phyloP scores from a whole-genome alignment of 495 filamentous ascomycete genomes.

The Hypoxylon fuscum region DNA sequence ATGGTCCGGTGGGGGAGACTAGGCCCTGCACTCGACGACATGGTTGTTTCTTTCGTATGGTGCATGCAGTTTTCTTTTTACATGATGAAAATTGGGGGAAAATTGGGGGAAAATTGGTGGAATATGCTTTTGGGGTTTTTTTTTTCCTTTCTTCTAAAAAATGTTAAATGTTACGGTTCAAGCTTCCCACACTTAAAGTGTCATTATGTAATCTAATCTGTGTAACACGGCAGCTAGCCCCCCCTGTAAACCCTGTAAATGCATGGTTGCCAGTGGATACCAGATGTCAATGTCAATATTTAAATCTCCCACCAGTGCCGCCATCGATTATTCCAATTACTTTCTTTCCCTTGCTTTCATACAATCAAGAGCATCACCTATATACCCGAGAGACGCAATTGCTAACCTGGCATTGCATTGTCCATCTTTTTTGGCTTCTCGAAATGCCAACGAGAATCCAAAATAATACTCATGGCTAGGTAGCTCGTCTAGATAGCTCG shows the following conservation, averaged over 20 bases:
- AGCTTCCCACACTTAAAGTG: no score
- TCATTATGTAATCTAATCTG: neutral
- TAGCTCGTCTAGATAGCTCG: neutral
- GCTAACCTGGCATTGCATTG: constrained; percentile 1
- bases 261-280: constrained; percentile 34
- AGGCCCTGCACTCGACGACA: constrained; percentile 44
- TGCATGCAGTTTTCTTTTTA: constrained; percentile 4
- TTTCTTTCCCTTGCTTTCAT: no score
- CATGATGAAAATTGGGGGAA: constrained; percentile 24
- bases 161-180: no score
- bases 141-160: constrained; percentile 3
- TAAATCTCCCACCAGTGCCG: constrained; percentile 12
- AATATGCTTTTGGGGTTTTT: neutral
- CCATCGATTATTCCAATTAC: neutral
- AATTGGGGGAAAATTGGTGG: no score
- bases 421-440: neutral
- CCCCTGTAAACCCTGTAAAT: constrained; percentile 6
- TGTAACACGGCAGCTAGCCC: neutral
- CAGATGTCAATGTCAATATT: constrained; percentile 33
- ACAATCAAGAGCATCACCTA: no score
- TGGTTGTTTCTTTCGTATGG: constrained; percentile 28
- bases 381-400: no score
- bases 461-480: constrained; percentile 14
- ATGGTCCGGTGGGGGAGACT: constrained; percentile 59
- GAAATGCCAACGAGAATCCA: neutral